Percentiles rank a stretch among this genome's conserved stretches.
phyloP scores from a whole-genome alignment of 192 early-diverging fungal genomes.

The Chytriomyces hyalinus region DNA sequence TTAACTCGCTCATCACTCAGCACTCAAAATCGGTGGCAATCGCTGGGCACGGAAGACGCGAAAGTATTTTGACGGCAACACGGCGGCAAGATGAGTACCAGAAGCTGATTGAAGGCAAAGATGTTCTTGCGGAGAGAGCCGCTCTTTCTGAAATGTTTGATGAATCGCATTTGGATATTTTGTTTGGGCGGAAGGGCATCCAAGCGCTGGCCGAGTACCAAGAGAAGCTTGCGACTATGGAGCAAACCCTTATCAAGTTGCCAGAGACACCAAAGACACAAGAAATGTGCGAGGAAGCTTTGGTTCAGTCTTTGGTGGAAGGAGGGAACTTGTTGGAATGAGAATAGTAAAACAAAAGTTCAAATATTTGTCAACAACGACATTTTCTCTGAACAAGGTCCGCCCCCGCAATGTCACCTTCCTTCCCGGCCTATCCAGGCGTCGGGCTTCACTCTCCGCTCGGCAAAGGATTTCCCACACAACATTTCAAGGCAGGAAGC shows the following conservation, averaged over 20 bases:
- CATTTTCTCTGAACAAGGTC: neutral
- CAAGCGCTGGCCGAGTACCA: neutral
- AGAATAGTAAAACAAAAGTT: neutral
- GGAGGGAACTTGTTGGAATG: neutral
- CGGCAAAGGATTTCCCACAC: constrained; percentile 26
- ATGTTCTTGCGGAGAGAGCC: constrained; percentile 28
- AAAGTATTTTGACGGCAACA: constrained; percentile 23
- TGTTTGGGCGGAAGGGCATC: constrained; percentile 16
- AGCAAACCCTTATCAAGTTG: neutral
- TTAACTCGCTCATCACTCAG: constrained; percentile 11
- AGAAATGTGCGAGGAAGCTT: neutral
- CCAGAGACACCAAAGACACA: too few species aligned
- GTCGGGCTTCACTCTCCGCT: constrained; percentile 21
- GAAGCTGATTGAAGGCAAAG: constrained; percentile 28
- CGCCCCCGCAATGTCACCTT: neutral
- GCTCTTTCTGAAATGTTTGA: neutral
- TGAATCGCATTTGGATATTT: constrained; percentile 11
- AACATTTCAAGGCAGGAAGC: neutral
- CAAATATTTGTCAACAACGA: neutral
- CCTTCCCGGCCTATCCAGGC: constrained; percentile 23
- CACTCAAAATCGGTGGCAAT: constrained; percentile 11
- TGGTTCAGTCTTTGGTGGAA: neutral
- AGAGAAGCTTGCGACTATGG: neutral
- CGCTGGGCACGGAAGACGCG: constrained; percentile 28
- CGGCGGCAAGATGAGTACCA: constrained; percentile 25